phyloP scores from a whole-genome alignment of 2,329 filamentous ascomycete genomes.

The Aspergillus tubingensis region DNA sequence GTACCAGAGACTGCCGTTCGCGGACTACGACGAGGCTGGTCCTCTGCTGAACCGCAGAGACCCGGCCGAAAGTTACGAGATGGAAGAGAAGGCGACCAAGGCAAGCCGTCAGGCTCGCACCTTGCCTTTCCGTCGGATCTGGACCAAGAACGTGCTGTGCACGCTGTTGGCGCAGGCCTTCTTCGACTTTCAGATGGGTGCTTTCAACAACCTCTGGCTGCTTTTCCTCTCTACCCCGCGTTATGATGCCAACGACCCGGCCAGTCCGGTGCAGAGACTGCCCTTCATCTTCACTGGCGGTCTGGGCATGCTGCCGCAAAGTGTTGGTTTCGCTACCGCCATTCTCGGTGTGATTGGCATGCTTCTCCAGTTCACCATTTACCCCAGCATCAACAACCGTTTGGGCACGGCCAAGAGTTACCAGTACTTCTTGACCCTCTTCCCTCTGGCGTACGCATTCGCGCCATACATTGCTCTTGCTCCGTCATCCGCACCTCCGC shows the following conservation, averaged over 20 bases:
- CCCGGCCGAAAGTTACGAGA: conserved; percentile 37
- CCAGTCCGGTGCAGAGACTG: conserved; percentile 46
- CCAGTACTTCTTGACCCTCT: conserved; percentile 66
- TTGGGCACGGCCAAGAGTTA: conserved; percentile 70
- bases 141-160: conserved; percentile 58
- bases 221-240: conserved; percentile 75
- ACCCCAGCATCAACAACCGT: conserved; percentile 66
- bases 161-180: conserved; percentile 66
- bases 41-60: conserved; percentile 38
- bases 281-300: conserved; percentile 68
- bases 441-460: conserved; percentile 71
- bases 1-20: conserved; percentile 37
- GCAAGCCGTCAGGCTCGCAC: conserved; percentile 41
- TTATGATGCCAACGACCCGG: conserved; percentile 45
- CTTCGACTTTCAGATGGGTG: conserved; percentile 72
- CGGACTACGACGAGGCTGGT: conserved; percentile 39
- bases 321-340: conserved; percentile 73
- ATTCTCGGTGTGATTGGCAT: conserved; percentile 75
- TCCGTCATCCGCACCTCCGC: conserved; percentile 54
- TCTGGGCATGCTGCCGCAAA: conserved; percentile 68
- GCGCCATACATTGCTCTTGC: conserved; percentile 72
- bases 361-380: conserved; percentile 68
- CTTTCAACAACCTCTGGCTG: conserved; percentile 76
- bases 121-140: conserved; percentile 53
- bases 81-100: conserved; percentile 38